These are phyloP conservation scores for Barnettozyma siamensis DNA, from an alignment of 805 yeast genomes.

Conservation along the genomic window DNA sequence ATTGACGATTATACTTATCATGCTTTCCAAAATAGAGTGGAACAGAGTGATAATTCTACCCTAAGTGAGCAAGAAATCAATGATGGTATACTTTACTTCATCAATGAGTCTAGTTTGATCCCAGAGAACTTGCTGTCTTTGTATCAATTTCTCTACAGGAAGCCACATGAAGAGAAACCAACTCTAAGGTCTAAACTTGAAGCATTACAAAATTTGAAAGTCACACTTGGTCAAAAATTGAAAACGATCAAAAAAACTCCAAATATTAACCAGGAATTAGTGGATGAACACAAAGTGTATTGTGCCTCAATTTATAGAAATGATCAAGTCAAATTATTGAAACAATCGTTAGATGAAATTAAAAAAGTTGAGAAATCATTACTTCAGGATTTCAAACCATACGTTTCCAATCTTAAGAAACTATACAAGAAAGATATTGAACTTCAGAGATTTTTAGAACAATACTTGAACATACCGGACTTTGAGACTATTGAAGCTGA, in stretches of 20 bases:
- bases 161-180: slow-evolving; percentile 31
- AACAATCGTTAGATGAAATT: slow-evolving; percentile 36
- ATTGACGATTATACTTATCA: slow-evolving; percentile 36
- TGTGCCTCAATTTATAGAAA: slow-evolving; percentile 40
- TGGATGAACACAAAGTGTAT: slow-evolving; percentile 20
- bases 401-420: slow-evolving; percentile 44
- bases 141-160: slow-evolving; percentile 27
- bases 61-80: slow-evolving; percentile 13
- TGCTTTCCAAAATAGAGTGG: slow-evolving; percentile 25
- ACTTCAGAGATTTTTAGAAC: slow-evolving; percentile 42
- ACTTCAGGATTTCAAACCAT: slow-evolving; percentile 35
- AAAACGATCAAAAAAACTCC: slow-evolving; percentile 17
- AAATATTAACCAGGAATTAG: slow-evolving; percentile 2
- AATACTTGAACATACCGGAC: slow-evolving; percentile 41
- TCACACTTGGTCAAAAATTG: slow-evolving; percentile 48
- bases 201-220: slow-evolving; percentile 49
- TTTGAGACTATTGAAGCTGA: slow-evolving; percentile 40
- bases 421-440: slow-evolving; percentile 45
- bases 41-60: not conserved
- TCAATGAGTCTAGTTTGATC: slow-evolving; percentile 22
- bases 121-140: slow-evolving; percentile 25
- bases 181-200: slow-evolving; percentile 50
- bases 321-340: slow-evolving; percentile 45
- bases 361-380: slow-evolving; percentile 46
- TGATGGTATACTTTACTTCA: slow-evolving; percentile 30